A percentile compares a stretch with the other conserved stretches of the same genome.
phyloP scores from a whole-genome alignment of 345 rosid genomes.

The Gynandropsis gynandra region DNA sequence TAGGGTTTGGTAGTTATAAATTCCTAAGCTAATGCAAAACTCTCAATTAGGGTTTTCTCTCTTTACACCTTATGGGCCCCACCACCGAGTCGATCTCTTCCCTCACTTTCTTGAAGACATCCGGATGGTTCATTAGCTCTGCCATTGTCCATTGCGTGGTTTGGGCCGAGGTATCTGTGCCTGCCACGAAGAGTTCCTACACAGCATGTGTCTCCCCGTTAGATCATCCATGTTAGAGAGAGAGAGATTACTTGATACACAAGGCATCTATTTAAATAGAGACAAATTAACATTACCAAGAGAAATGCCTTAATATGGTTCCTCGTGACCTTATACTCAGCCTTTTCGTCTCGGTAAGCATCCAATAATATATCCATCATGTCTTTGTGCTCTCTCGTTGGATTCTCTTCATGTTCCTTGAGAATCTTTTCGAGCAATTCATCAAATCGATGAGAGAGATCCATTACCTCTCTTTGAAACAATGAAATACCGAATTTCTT shows the following conservation, averaged over 20 bases:
- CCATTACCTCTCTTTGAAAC: neutral
- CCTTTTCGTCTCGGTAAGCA: constrained; percentile 19
- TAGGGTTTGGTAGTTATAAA: too few relatives aligned
- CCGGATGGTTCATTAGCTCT: constrained; percentile 20
- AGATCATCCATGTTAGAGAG: too few relatives aligned
- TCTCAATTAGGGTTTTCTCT: too few relatives aligned
- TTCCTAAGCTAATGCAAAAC: too few relatives aligned
- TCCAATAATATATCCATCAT: constrained; percentile 29
- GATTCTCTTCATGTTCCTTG: constrained; percentile 25
- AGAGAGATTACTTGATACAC: too few relatives aligned
- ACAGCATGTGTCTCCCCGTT: too few relatives aligned
- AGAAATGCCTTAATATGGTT: constrained; percentile 24
- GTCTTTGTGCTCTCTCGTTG: constrained; percentile 17
- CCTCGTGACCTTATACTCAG: constrained; percentile 20
- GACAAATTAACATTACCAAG: constrained; percentile 19
- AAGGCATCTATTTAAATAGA: neutral
- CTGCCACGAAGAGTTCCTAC: constrained; percentile 21
- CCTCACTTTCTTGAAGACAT: neutral
- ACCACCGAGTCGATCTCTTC: constrained; percentile 16
- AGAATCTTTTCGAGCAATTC: constrained; percentile 18
- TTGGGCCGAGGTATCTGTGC: constrained; percentile 11
- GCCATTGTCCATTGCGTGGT: constrained; percentile 17
- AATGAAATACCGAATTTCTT: constrained; percentile 4
- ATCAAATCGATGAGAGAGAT: constrained; percentile 7
- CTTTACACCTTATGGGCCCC: neutral